Evolutionary conservation across 1,139 yeast species (phyloP), one percentile per base, ranked within the genome.

Genomic region (Hemisphaericaspora xylofermentans): DNA sequence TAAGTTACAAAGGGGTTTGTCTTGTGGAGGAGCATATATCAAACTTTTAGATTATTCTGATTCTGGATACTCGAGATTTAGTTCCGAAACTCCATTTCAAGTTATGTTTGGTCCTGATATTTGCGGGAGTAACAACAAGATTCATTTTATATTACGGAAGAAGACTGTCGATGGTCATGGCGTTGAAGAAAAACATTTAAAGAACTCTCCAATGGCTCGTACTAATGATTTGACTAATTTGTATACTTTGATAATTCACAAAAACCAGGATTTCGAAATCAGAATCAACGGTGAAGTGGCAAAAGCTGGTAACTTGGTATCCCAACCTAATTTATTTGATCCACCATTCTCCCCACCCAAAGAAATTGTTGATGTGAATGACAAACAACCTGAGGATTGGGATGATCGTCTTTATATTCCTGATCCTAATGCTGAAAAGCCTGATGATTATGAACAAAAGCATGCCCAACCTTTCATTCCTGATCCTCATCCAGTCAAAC

Each of bases 101-200:
- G 64, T 91, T 49, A 85, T 89, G 94, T 91, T 91, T 70, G 98
- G 97, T 19, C 98, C 98, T 28, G 98, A 91, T 63, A 78, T 75
- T 59, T 91, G 98, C 66, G 95, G 95, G 3, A 61, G 81, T 38
- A 77, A 83, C 36, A 86, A 88, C 66, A 83, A 82, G 62, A 82
- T 89, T 22, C 95, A 86, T 56, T 79, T 89, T 50, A 86, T 88
- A 41, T 57, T 88, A 43, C 77, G 75, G 43, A 77, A 85, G 54
- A 65, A 68, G 53, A 75, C 78, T 56, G 83, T 82, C 30, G 51
- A 58, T 31, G 71, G 80, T n/a, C 82, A 79, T 5, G 69, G 66
- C 43, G 66, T 71, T 48, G 86, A 82, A 56, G 91, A 87, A 60
- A 84, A 85, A 60, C 86, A 81, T 51, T 68, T 87, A 48, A 60